These are phyloP conservation scores for Aspergillus brunneoviolaceus DNA, from an alignment of 2,329 filamentous ascomycete genomes.

Conservation along the genomic window DNA sequence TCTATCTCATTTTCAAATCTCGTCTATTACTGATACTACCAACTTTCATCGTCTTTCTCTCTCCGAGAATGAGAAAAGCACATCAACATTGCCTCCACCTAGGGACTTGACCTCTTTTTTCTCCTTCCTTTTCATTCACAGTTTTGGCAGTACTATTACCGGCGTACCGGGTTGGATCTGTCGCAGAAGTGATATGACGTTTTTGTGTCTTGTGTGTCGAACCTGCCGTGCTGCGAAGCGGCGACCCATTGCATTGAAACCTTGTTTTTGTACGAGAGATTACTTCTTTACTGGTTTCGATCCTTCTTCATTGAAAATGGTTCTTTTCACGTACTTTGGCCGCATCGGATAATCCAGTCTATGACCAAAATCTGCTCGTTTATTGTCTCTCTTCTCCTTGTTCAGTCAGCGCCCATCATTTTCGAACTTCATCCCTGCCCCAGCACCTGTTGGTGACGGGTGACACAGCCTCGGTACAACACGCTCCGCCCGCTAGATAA, in stretches of 20 bases:
- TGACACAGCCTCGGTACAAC: too few relatives aligned
- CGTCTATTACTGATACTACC: constrained; percentile 13
- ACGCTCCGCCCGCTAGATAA: too few relatives aligned
- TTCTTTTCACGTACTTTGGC: neutral
- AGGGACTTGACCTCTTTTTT: neutral
- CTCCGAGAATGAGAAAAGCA: neutral
- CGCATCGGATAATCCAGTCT: neutral
- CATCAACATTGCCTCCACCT: neutral
- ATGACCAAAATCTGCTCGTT: neutral
- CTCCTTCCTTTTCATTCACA: constrained; percentile 5
- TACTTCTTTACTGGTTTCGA: neutral
- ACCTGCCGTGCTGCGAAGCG: neutral
- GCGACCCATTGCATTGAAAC: neutral
- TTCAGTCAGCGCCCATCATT: constrained; percentile 6
- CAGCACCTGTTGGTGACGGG: too few relatives aligned
- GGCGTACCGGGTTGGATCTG: neutral
- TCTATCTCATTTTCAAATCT: constrained; percentile 9
- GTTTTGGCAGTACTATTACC: neutral
- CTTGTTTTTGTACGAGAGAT: neutral
- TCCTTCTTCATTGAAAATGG: neutral
- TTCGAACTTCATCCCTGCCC: neutral
- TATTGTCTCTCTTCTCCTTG: constrained; percentile 4
- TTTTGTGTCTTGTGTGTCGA: neutral
- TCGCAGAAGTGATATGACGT: neutral
- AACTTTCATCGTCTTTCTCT: constrained; percentile 1